phyloP scores from a whole-genome alignment of 164 flowering plant species.

The Vitis cinerea region DNA sequence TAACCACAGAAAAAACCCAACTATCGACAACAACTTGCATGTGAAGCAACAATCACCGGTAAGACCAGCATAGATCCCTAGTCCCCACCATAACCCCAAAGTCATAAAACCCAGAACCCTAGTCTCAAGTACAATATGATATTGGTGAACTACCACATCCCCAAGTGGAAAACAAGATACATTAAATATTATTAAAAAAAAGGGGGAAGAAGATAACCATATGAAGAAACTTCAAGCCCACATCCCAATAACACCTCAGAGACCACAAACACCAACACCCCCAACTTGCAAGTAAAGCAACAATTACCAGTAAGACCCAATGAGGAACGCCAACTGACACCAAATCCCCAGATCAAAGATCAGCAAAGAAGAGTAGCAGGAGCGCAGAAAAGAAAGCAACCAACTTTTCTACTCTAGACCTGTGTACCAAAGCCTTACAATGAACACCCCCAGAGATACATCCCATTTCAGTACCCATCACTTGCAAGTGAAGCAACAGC shows the following conservation, averaged over 20 bases:
- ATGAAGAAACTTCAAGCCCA: constrained; percentile 13
- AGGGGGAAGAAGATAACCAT: constrained; percentile 7
- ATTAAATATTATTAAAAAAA: too few relatives aligned
- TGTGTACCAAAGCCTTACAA: neutral
- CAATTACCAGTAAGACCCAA: neutral
- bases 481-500: constrained; percentile 41
- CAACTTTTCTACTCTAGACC: constrained; percentile 2
- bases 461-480: constrained; percentile 14
- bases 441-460: neutral
- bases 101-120: constrained; percentile 8
- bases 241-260: constrained; percentile 21
- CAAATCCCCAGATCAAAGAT: constrained; percentile 24
- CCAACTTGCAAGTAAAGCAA: constrained; percentile 19
- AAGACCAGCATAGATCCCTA: constrained; percentile 5
- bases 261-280: constrained; percentile 1
- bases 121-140: too few relatives aligned
- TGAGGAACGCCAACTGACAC: constrained; percentile 19
- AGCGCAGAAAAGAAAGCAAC: constrained; percentile 3
- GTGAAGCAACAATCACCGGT: constrained; percentile 21
- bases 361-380: neutral
- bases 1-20: constrained; percentile 13
- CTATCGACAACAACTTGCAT: constrained; percentile 20
- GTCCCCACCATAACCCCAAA: constrained; percentile 19
- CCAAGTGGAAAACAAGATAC: neutral
- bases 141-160: neutral